phyloP scores from a whole-genome alignment of 495 filamentous ascomycete genomes.

The Aspergillus coremiiformis region DNA sequence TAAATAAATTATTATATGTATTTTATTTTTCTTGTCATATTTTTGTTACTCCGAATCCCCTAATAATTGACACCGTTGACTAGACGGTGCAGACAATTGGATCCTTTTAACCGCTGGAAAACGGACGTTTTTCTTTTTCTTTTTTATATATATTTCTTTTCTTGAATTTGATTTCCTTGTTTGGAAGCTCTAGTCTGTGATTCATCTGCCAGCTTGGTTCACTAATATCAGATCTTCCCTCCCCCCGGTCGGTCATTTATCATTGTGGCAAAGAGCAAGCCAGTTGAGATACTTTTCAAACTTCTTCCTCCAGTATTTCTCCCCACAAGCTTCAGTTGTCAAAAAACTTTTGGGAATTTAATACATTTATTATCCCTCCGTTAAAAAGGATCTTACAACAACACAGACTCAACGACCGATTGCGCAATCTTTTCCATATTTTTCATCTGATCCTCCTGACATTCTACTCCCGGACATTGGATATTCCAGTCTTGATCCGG shows the following conservation, averaged over 20 bases:
- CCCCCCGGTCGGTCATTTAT: slow-evolving; percentile 20
- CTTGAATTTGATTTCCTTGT: not conserved
- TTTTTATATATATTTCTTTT: too few species aligned
- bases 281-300: slow-evolving; percentile 12
- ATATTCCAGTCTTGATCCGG: slow-evolving; percentile 11
- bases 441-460: slow-evolving; percentile 16
- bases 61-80: not conserved
- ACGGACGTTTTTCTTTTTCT: too few species aligned
- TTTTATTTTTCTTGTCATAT: not conserved
- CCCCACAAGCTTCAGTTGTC: not conserved
- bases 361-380: slow-evolving; percentile 7
- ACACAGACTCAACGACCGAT: slow-evolving; percentile 14
- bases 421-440: slow-evolving; percentile 2
- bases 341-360: not conserved
- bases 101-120: not conserved
- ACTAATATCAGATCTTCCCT: slow-evolving; percentile 3
- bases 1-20: slow-evolving; percentile 4
- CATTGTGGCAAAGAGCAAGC: slow-evolving; percentile 20
- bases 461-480: slow-evolving; percentile 8
- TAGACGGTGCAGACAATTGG: not conserved
- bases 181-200: not conserved
- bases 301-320: not conserved
- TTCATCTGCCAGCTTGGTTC: slow-evolving; percentile 7
- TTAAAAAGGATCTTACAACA: slow-evolving; percentile 9
- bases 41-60: not conserved